Conservation (phyloP, 768 basidiomycete species). For the Phaeolepiota aurea region DNA sequence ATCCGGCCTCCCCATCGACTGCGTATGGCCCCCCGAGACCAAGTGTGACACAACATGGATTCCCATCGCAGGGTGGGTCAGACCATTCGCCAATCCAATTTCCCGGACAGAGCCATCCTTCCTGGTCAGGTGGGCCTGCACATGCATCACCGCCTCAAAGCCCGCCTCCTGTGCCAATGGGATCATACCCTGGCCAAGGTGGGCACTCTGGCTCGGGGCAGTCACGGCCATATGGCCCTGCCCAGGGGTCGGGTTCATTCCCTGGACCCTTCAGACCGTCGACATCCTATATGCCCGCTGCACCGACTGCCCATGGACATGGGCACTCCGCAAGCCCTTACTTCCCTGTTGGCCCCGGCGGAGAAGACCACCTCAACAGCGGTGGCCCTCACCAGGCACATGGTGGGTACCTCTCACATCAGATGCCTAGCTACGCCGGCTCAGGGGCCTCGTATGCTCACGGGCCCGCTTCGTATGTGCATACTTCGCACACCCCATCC, state of each 20-base stretch:
- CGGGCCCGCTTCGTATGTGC: slow-evolving; percentile 10
- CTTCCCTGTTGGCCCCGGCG: slow-evolving; percentile 17
- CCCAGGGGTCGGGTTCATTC: too few species aligned
- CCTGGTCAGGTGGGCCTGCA: slow-evolving; percentile 9
- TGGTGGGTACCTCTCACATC: slow-evolving; percentile 10
- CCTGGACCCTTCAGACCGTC: neutral
- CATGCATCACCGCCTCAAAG: slow-evolving; percentile 15
- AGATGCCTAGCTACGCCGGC: slow-evolving; percentile 10
- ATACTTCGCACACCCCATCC: slow-evolving; percentile 9
- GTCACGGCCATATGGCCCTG: neutral
- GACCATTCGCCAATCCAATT: neutral
- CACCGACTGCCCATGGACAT: slow-evolving; percentile 3
- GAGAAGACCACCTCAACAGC: slow-evolving; percentile 9
- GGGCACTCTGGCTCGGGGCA: neutral
- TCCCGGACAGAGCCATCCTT: neutral
- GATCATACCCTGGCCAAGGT: slow-evolving; percentile 9
- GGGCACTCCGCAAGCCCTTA: slow-evolving; percentile 3
- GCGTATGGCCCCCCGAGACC: too few species aligned
- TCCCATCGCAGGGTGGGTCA: neutral
- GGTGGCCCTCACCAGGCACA: neutral
- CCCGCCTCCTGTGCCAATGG: slow-evolving; percentile 9
- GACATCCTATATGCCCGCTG: neutral
- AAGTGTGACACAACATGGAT: neutral
- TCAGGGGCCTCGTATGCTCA: slow-evolving; percentile 4
- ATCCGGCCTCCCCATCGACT: neutral